These are phyloP conservation scores for Trichophaea hybrida DNA, from an alignment of 2,329 filamentous ascomycete species.

Conservation along the genomic window DNA sequence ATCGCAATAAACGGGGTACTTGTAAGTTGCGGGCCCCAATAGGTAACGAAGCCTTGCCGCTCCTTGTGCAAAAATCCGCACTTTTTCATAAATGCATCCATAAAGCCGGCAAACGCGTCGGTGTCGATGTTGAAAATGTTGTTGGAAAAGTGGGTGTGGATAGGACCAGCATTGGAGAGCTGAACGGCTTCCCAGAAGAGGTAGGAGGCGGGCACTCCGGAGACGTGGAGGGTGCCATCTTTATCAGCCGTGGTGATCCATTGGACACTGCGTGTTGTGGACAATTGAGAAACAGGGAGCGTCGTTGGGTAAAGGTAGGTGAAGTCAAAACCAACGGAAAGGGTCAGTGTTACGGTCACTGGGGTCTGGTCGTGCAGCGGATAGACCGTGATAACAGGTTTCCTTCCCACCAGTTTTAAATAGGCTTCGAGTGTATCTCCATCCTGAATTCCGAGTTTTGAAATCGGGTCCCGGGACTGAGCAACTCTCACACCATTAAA, in stretches of 20 bases:
- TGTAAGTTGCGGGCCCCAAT: background rate
- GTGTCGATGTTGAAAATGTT: background rate
- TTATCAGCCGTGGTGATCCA: background rate
- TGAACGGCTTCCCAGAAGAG: background rate
- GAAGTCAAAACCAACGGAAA: background rate
- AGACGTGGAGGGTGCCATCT: background rate
- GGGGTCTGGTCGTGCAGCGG: background rate
- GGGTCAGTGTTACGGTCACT: background rate
- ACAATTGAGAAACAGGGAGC: background rate
- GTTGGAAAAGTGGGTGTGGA: background rate
- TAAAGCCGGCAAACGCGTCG: background rate
- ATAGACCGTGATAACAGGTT: background rate
- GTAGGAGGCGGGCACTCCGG: background rate
- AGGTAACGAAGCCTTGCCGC: background rate
- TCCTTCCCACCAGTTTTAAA: too few species aligned
- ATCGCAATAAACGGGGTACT: background rate
- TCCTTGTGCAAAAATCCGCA: background rate
- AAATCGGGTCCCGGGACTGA: too few species aligned
- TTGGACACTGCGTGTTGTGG: background rate
- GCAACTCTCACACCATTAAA: too few species aligned
- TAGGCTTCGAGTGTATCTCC: too few species aligned
- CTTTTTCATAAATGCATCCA: background rate
- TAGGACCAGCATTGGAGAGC: background rate
- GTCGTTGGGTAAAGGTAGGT: background rate
- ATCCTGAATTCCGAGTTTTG: too few species aligned